Evolutionary conservation across 2,329 filamentous ascomycete species (phyloP).

Genomic region (Conoideocrella luteorostrata): DNA sequence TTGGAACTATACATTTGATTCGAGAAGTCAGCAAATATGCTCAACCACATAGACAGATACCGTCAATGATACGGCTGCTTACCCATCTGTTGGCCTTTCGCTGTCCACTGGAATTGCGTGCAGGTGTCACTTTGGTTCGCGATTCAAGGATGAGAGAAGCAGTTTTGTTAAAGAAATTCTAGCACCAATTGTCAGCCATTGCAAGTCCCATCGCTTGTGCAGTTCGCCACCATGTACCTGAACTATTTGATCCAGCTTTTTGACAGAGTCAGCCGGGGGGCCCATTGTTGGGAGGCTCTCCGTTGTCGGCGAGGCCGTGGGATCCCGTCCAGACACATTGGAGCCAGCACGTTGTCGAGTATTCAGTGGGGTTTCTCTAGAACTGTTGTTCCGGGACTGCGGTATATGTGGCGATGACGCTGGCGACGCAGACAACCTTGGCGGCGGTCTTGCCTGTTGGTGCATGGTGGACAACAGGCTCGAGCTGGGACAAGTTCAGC

Average conservation of each 20-base stretch:
- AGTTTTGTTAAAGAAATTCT: slow-evolving; percentile 91
- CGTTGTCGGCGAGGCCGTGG: slow-evolving; percentile 41
- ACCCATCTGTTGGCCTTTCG: slow-evolving; percentile 82
- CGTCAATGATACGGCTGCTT: slow-evolving; percentile 32
- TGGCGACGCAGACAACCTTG: slow-evolving; percentile 61
- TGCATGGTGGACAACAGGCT: slow-evolving; percentile 56
- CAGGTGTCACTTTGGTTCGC: slow-evolving; percentile 62
- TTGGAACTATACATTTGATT: slow-evolving; percentile 95
- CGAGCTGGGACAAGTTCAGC: slow-evolving; percentile 9
- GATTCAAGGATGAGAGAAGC: slow-evolving; percentile 79
- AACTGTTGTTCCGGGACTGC: slow-evolving; percentile 65
- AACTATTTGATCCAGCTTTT: slow-evolving; percentile 88
- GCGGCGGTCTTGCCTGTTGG: slow-evolving; percentile 75
- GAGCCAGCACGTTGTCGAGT: slow-evolving; percentile 38
- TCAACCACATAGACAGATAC: too few relatives aligned
- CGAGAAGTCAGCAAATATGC: too few relatives aligned
- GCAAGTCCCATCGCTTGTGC: not conserved
- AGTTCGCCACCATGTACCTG: too few relatives aligned
- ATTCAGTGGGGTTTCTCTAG: slow-evolving; percentile 52
- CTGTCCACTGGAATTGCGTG: slow-evolving; percentile 29
- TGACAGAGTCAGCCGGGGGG: slow-evolving; percentile 60
- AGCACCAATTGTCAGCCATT: not conserved
- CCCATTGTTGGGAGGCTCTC: slow-evolving; percentile 35
- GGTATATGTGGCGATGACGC: slow-evolving; percentile 61
- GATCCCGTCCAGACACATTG: slow-evolving; percentile 34